These are phyloP conservation scores for Gnaphalium uliginosum DNA, from an alignment of 129 eudicot genomes.

Conservation along the genomic window DNA sequence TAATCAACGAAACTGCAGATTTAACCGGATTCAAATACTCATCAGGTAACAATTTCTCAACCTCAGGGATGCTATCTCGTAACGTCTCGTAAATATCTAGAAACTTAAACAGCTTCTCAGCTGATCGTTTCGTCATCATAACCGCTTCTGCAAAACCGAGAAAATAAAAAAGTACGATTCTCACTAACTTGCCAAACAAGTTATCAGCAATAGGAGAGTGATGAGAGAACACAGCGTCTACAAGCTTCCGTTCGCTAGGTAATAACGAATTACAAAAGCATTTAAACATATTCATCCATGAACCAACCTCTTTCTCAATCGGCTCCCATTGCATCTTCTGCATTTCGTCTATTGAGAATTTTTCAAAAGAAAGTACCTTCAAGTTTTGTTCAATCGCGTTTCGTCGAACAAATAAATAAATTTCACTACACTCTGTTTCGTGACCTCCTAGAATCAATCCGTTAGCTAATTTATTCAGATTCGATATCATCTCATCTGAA, in stretches of 20 bases:
- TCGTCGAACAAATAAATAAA: constrained; percentile 57
- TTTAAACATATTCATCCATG: constrained; percentile 62
- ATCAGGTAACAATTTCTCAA: constrained; percentile 36
- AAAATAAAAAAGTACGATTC: constrained; percentile 38
- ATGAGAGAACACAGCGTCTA: constrained; percentile 40
- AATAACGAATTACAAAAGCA: constrained; percentile 34
- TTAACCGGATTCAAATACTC: constrained; percentile 38
- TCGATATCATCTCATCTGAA: constrained; percentile 42
- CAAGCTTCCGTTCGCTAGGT: constrained; percentile 48
- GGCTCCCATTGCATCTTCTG: constrained; percentile 80
- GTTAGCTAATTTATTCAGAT: constrained; percentile 41
- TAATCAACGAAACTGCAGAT: constrained; percentile 42
- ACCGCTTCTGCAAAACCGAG: constrained; percentile 66
- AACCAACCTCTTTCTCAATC: constrained; percentile 59
- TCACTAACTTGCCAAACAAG: constrained; percentile 41
- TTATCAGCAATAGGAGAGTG: constrained; percentile 11
- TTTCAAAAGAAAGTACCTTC: constrained; percentile 49
- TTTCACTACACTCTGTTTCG: constrained; percentile 58
- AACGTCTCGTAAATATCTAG: constrained; percentile 66
- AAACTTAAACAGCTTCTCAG: constrained; percentile 79
- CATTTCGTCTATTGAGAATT: constrained; percentile 69
- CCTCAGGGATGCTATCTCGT: constrained; percentile 41
- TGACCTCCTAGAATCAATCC: constrained; percentile 59
- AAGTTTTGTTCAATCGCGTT: constrained; percentile 58
- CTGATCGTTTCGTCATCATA: constrained; percentile 65